These are phyloP conservation scores for Ballota nigra DNA, from an alignment of 257 asterid genomes.

Conservation along the genomic window DNA sequence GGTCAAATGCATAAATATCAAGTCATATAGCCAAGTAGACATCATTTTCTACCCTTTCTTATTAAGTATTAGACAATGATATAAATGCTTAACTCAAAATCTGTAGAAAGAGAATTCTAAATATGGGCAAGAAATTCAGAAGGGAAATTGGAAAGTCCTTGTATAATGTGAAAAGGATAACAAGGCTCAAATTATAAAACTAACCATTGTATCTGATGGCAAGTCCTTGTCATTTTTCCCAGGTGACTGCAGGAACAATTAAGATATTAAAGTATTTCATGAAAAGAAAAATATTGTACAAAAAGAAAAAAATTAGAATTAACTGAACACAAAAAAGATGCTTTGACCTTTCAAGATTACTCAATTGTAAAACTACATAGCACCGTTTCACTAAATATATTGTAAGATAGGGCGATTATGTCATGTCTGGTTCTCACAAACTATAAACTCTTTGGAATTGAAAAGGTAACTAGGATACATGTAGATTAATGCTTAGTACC, in stretches of 20 bases:
- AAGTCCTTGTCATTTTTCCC: constrained; percentile 93
- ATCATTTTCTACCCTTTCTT: no score
- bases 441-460: neutral
- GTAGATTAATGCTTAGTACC: constrained; percentile 4
- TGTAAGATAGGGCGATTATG: neutral
- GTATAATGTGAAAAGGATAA: neutral
- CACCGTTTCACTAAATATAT: neutral
- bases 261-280: constrained; percentile 23
- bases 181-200: constrained; percentile 27
- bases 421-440: constrained; percentile 3
- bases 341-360: constrained; percentile 6
- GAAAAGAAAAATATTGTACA: neutral
- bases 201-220: constrained; percentile 83
- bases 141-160: neutral
- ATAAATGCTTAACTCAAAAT: neutral
- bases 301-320: neutral
- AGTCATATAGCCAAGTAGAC: no score
- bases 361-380: constrained; percentile 2
- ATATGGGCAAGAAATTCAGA: neutral
- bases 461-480: neutral
- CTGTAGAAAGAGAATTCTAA: neutral
- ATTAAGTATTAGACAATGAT: no score
- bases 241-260: constrained; percentile 62
- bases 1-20: no score
- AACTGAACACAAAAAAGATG: neutral